Evolutionary conservation across 768 basidiomycete species (phyloP), one percentile per base, ranked within the genome.

Genomic region (Porphyrellus cyaneotinctus): DNA sequence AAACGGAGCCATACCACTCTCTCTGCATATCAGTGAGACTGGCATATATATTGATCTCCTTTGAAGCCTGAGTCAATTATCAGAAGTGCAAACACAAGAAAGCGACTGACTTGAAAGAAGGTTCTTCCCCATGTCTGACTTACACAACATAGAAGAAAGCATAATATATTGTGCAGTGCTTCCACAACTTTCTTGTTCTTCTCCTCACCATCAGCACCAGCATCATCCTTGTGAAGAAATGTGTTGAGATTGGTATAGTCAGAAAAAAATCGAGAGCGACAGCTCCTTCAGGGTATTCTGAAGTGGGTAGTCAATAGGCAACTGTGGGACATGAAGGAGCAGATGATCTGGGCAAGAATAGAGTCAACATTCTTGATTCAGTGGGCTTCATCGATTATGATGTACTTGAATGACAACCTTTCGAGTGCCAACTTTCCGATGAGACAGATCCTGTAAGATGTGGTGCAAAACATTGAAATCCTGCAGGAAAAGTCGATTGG

Each of bases 301-400:
- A 42, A 97, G 74, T 2, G 95, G 95, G 95, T 99, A 60, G 98
- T 98, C 48, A 99, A 78, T 51, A 99, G 73, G 36, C 95, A 78
- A 1, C 93, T 94, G 28, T 95, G 82, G 38, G 88, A 90, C 61
- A 82, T 80, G 72, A 97, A 98, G 3, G 88, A 76, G 43, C 95
- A 82, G 43, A 97, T 91, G 63, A 99, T 97, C 71, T 97, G 92
- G 17, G 87, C 86, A 17, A 99, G 80, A 62, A 98, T 87, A 13
- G 91, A 95, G 68, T 97, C 92, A 60, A 95, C 94, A 67, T 98
- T 98, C 76, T 98, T 98, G 80, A 99, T 99, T 22, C 95, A 87
- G 65, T 99, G 95, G 1, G 95, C 95, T 72, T 99, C 95, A 72
- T 99, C 95, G 64, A 99, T 98, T 58, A 89, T 82, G 69, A 98